Evolutionary conservation across 306 rosid genomes (phyloP).

Genomic region (Carpinus viminea): DNA sequence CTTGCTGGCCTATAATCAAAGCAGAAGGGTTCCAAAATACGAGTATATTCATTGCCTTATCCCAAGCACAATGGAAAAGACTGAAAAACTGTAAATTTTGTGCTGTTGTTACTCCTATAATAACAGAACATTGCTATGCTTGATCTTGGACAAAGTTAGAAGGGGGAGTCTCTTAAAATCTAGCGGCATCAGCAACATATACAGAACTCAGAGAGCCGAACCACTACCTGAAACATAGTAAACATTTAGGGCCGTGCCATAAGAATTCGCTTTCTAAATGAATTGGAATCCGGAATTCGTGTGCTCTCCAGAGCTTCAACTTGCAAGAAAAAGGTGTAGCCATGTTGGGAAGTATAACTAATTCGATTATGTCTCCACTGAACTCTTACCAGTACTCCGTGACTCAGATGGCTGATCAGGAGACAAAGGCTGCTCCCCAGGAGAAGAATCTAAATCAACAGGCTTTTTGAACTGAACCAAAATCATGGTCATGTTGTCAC

Average conservation of each 20-base stretch:
- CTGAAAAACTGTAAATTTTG: neutral
- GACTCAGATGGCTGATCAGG: constrained; percentile 34
- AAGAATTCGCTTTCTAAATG: neutral
- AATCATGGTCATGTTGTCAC: constrained; percentile 98
- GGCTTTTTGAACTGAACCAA: constrained; percentile 81
- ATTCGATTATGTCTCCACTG: constrained; percentile 19
- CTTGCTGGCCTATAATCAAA: neutral
- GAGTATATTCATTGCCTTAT: neutral
- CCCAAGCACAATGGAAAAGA: neutral
- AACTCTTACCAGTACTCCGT: constrained; percentile 25
- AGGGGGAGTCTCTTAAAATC: constrained; percentile 3
- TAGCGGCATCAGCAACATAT: constrained; percentile 25
- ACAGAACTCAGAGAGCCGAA: constrained; percentile 18
- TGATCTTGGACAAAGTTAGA: neutral
- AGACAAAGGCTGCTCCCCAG: constrained; percentile 38
- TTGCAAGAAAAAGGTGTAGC: constrained; percentile 1
- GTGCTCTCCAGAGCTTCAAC: neutral
- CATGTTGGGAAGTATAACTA: neutral
- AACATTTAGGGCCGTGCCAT: constrained; percentile 17
- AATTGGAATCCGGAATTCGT: neutral
- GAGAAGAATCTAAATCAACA: constrained; percentile 33
- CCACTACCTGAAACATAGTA: neutral
- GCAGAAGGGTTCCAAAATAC: neutral
- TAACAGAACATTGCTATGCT: neutral
- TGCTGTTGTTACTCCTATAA: neutral